phyloP scores from a whole-genome alignment of 148 eudicot genomes.

The Selenicereus undatus region DNA sequence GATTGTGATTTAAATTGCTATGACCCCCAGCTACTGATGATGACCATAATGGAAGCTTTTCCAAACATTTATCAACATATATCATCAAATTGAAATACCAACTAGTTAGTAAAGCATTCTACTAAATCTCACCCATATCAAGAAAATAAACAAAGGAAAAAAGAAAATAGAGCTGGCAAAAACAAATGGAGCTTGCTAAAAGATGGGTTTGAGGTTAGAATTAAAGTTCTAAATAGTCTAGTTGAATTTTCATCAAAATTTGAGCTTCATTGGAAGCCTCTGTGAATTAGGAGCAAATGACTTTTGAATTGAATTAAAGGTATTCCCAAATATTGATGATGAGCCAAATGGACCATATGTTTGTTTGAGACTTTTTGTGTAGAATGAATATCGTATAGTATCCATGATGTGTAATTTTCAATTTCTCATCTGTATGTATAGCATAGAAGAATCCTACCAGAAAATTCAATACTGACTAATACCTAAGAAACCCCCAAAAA shows the following conservation, averaged over 20 bases:
- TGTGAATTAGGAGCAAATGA: neutral
- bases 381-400: too few relatives aligned
- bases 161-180: neutral
- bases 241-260: neutral
- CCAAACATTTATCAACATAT: too few relatives aligned
- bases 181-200: neutral
- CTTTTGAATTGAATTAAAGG: neutral
- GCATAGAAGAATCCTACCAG: too few relatives aligned
- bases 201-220: neutral
- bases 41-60: too few relatives aligned
- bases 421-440: too few relatives aligned
- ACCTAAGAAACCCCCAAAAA: too few relatives aligned
- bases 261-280: neutral
- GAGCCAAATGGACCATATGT: neutral
- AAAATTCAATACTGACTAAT: too few relatives aligned
- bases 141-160: neutral
- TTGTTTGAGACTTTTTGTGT: neutral
- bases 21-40: too few relatives aligned
- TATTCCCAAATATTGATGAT: neutral
- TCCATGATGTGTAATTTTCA: too few relatives aligned
- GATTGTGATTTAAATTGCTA: too few relatives aligned
- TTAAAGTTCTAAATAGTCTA: neutral
- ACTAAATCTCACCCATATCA: neutral
- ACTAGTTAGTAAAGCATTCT: neutral
- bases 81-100: too few relatives aligned